Conservation (phyloP, 140 eudicot species). For the Anethum foeniculum region DNA sequence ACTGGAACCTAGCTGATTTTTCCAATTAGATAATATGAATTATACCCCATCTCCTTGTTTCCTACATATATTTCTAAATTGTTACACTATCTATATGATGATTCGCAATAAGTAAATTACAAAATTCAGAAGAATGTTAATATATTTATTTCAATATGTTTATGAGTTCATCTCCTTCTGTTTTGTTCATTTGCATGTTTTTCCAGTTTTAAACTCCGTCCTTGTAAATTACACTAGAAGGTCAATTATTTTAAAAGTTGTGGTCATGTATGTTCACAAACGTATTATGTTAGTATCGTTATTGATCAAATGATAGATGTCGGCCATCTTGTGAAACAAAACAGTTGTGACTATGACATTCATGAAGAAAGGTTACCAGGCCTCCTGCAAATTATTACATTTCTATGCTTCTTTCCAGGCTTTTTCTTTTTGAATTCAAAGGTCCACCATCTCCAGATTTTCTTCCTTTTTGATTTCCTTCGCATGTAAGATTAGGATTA, state of each 20-base stretch:
- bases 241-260: not conserved
- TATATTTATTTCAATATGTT: not conserved
- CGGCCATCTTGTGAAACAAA: not conserved
- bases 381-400: not conserved
- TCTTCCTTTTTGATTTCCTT: not conserved
- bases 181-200: not conserved
- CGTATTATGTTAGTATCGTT: not conserved
- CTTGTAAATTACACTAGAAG: not conserved
- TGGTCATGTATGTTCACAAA: not conserved
- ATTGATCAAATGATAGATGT: not conserved
- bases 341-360: not conserved
- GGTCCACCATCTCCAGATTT: not conserved
- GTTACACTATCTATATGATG: not conserved
- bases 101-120: not conserved
- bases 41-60: not conserved
- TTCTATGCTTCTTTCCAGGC: not conserved
- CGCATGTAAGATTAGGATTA: not conserved
- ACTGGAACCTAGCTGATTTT: constrained; percentile 32
- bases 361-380: not conserved
- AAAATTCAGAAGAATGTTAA: not conserved
- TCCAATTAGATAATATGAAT: not conserved
- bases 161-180: not conserved
- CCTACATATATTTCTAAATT: not conserved
- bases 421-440: not conserved
- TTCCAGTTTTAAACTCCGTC: not conserved